Evolutionary conservation across 2,329 filamentous ascomycete genomes (phyloP), one percentile per base, ranked within the genome.

Genomic region (Lasiodiplodia hormozganensis): DNA sequence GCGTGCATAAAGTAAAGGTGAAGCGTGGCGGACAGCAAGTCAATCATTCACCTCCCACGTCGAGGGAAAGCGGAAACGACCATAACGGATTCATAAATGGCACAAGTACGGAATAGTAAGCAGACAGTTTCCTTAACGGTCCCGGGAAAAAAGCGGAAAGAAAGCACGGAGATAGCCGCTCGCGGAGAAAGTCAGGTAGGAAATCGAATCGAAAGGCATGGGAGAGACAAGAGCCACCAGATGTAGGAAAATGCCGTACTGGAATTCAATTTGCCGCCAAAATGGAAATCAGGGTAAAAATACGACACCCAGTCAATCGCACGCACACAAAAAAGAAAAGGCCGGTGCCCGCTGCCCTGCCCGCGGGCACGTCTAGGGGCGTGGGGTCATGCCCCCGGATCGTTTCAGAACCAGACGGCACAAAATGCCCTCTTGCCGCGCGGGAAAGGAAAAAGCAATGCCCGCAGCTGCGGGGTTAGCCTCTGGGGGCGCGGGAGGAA

Each of bases 11-110:
- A 36, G 52, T 28, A 56, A 56, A 28, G 40, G 10, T 47, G 52
- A 21, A n/a, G 25, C 14, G 11, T 34, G 52, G 28, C 10, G 52
- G 25, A 28, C 49, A 56, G 52, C 25, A 14, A n/a, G 25, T 34
- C 25, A 34, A 18, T 31, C 52, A 56, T 28, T 34, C 52, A 56
- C 25, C 18, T 31, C 5, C 28, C 18, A n/a, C 40, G 4, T n/a
- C 40, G 38, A 47, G 25, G 57, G 57, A 47, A 62, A 62, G 38
- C 57, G 38, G 57, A 34, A 40, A 31, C 25, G 36, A 49, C 18
- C 40, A 49, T 62, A 49, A 49, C 47, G 49, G 43, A 43, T n/a
- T 31, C 57, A 60, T 58, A 18, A 16, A 47, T 47, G 40, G 56
- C 40, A 62, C 49, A 62, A 62, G 21, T 40, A 47, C 40, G 40